phyloP scores from a whole-genome alignment of 345 rosid species.

The Barbarea vulgaris region DNA sequence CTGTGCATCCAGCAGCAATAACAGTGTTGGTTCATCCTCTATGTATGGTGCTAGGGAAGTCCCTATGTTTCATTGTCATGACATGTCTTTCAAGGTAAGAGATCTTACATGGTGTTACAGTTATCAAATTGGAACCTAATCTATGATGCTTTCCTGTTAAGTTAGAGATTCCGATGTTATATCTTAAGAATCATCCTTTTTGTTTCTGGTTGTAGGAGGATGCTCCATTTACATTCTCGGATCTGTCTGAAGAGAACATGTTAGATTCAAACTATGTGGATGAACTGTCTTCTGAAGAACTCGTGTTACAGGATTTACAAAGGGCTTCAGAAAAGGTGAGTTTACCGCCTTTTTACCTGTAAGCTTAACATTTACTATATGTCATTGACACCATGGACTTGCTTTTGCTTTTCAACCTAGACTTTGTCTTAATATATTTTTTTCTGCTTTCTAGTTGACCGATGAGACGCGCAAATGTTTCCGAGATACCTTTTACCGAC shows the following conservation, averaged over 20 bases:
- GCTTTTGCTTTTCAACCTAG: slow-evolving; percentile 12
- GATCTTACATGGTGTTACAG: neutral
- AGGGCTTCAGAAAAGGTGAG: slow-evolving; percentile 67
- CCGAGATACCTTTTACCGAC: slow-evolving; percentile 85
- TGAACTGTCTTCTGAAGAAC: slow-evolving; percentile 57
- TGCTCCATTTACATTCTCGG: slow-evolving; percentile 39
- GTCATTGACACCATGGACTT: slow-evolving; percentile 2
- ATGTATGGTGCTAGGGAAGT: slow-evolving; percentile 36
- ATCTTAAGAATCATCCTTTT: neutral
- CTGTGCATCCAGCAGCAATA: slow-evolving; percentile 27
- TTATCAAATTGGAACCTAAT: neutral
- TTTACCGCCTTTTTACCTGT: neutral
- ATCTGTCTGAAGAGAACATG: slow-evolving; percentile 36
- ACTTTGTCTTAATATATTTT: neutral
- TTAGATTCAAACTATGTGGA: slow-evolving; percentile 23
- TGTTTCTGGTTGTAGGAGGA: slow-evolving; percentile 32
- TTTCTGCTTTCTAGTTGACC: slow-evolving; percentile 48
- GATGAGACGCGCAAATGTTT: slow-evolving; percentile 69
- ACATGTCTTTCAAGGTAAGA: slow-evolving; percentile 38
- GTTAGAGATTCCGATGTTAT: neutral
- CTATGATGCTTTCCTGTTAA: neutral
- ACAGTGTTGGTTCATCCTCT: slow-evolving; percentile 35
- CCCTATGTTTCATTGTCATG: slow-evolving; percentile 34
- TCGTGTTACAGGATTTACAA: slow-evolving; percentile 67
- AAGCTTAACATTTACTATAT: neutral